Base-by-base conservation (phyloP, 148 eudicot species). In the Salicornia ramosissima region DNA sequence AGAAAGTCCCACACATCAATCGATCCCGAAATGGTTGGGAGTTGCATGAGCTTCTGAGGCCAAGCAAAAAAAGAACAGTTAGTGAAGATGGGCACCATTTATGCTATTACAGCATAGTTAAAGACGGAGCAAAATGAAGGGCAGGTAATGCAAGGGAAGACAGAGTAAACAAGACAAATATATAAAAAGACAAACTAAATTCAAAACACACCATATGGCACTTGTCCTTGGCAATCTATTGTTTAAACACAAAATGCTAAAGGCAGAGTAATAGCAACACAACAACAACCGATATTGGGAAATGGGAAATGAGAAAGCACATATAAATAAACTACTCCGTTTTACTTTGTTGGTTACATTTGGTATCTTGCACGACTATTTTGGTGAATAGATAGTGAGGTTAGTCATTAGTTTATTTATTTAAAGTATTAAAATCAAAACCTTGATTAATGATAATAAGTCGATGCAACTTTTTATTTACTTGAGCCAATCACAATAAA, bases 1-100 rank as follows among this genome's bases (percentile, higher is more conserved):
- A 94, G 91, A 78, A 94, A 94, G 83, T 94, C 99, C 99, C 99
- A 94, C 79, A 94, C 96, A 83, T 94, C 99, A 74, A 94, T 94
- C 25, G 97, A 90, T 79, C 84, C 87, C 50, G 99, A 90, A 78
- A 94, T 74, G 61, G 85, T 89, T 67, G 99, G 97, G 69, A 94
- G 78, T 81, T 82, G 97, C 94, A 94, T 77, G 84, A 94, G 99
- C 80, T 84, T 84, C 99, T 94, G 90, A 47, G 33, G 61, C 70
- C 21, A 39, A 40, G 64, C 40, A 73, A 69, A 73, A 57, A 75
- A 64, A 67, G 33, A 54, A 43, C 58, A 26, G 59, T 73, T 64
- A 74, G 69, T 54, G 42, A 57, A 74, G 46, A 36, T 16, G 49
- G 51, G 36, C 10, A 59, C 3, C 12, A 33, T 59, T 64, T 15